A percentile compares a stretch with the other conserved stretches of the same genome.
phyloP scores from a whole-genome alignment of 2,329 filamentous ascomycete species.

The Neonectria punicea region DNA sequence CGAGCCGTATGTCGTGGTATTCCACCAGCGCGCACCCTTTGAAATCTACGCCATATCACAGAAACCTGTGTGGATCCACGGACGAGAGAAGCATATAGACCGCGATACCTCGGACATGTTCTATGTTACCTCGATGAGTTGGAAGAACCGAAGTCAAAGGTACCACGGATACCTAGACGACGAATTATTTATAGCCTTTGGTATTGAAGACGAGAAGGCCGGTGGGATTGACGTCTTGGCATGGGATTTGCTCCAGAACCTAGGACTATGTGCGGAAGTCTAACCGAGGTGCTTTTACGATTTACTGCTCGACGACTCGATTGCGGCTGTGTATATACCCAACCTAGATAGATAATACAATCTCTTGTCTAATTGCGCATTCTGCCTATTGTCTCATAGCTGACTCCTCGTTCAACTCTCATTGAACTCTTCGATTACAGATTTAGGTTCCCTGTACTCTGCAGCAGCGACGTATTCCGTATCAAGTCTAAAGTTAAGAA shows the following conservation, averaged over 20 bases:
- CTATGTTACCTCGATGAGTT: constrained; percentile 67
- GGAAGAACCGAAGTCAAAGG: constrained; percentile 57
- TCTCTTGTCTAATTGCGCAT: neutral
- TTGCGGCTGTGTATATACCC: neutral
- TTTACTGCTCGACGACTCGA: neutral
- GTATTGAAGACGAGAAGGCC: constrained; percentile 62
- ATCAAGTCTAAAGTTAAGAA: neutral
- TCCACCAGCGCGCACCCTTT: constrained; percentile 60
- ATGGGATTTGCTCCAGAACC: constrained; percentile 58
- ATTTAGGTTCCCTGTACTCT: neutral
- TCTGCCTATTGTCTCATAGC: neutral
- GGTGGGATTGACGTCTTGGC: constrained; percentile 64
- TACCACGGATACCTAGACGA: constrained; percentile 69
- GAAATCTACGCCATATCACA: constrained; percentile 59
- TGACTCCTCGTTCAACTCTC: neutral
- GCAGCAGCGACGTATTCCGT: neutral
- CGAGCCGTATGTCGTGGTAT: constrained; percentile 66
- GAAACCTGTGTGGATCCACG: constrained; percentile 66
- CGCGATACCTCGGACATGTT: constrained; percentile 62
- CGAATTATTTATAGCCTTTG: constrained; percentile 64
- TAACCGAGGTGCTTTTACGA: neutral
- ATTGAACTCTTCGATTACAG: neutral
- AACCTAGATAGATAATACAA: neutral
- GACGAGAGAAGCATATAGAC: constrained; percentile 50
- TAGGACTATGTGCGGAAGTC: constrained; percentile 35